phyloP scores from a whole-genome alignment of 345 rosid genomes.

The Pistacia atlantica region DNA sequence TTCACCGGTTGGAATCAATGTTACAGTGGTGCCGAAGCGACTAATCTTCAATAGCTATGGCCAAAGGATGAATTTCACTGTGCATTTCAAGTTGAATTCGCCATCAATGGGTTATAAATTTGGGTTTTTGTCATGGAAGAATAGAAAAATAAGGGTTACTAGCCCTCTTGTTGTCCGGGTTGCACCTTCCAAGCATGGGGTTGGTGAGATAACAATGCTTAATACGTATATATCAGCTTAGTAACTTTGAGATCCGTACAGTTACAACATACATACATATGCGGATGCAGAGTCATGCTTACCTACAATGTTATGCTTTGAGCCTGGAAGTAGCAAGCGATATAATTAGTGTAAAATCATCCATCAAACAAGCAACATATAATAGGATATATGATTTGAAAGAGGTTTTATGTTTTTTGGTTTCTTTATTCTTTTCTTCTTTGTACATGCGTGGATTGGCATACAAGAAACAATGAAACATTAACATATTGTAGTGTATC shows the following conservation, averaged over 20 bases:
- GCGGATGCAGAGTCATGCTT: slow-evolving; percentile 5
- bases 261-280: neutral
- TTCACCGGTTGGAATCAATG: slow-evolving; percentile 39
- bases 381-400: neutral
- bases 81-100: slow-evolving; percentile 43
- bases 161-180: slow-evolving; percentile 49
- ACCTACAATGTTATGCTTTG: neutral
- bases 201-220: slow-evolving; percentile 28
- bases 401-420: neutral
- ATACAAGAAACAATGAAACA: neutral
- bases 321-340: slow-evolving; percentile 1
- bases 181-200: slow-evolving; percentile 34
- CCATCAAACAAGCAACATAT: neutral
- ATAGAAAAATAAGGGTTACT: slow-evolving; percentile 30
- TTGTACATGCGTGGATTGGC: neutral
- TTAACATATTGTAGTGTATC: neutral
- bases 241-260: neutral
- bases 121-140: slow-evolving; percentile 55
- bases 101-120: slow-evolving; percentile 47
- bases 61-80: slow-evolving; percentile 46
- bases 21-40: slow-evolving; percentile 42
- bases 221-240: slow-evolving; percentile 10
- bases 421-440: neutral
- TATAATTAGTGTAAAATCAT: neutral
- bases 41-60: slow-evolving; percentile 42